Base-by-base conservation (phyloP, 768 basidiomycete genomes). In the Xerocomellus dryophilus region DNA sequence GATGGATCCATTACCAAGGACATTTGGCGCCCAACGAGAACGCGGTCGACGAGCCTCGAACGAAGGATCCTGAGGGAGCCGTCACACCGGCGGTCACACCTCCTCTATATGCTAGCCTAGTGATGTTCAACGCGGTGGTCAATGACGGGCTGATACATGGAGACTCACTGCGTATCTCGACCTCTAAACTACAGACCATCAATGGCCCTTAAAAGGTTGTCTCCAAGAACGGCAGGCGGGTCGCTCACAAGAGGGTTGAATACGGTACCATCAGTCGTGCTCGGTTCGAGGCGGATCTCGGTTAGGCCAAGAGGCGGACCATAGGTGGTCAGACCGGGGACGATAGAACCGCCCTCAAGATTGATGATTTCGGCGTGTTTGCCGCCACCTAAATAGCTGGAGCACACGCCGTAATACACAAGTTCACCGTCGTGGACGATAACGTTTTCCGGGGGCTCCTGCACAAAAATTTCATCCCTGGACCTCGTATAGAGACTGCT, bases 271-370 rank as follows among this genome's bases (percentile, higher is more conserved):
- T 93, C 89, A 38, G 74, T 79, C 0, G 90, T 93, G 2, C 83
- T 83, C 11, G 77, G 70, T 67, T 93, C 93, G 43, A 76, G 68
- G 29, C 74, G 65, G 25, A 94, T 92, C 60, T 88, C 83, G 51
- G 81, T 76, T 49, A 91, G 65, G 1, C 91, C 92, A 8, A 95
- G 68, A 11, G 80, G 76, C 23, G 86, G 79, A 1, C 92, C 92
- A 57, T 82, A 90, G 2, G 85, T 81, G 14, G 86, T 78, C 44
- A 93, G 69, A 1, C 84, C 87, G 2, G 91, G 87, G 75, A 75
- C 71, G 45, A 87, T 80, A 0, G 78, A 77, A 4, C 93, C 93
- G 1, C 86, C 88, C 54, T 84, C 73, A 12, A 95, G 77, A 67
- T 93, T 81, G 35, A 93, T 68, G 27, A 76, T 49, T 4, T 61